Conservation (phyloP, 768 basidiomycete species). For the Suillus hirtellus region DNA sequence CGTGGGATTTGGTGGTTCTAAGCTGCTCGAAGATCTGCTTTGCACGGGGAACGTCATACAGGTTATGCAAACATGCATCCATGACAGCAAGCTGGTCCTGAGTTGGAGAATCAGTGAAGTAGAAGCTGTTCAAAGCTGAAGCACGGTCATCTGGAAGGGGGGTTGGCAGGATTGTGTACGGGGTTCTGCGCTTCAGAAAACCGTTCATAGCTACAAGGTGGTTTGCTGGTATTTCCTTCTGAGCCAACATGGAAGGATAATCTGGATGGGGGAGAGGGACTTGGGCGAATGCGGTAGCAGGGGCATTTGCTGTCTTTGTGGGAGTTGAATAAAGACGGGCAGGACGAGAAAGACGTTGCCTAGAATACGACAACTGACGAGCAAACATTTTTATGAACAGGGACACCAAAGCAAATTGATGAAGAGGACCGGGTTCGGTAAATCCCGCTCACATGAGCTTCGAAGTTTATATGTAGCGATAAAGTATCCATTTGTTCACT, state of each 20-base stretch:
- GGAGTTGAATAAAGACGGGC: conserved; percentile 72
- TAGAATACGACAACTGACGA: conserved; percentile 50
- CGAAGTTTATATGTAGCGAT: too few relatives aligned
- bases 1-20: conserved; percentile 42
- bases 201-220: conserved; percentile 42
- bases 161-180: conserved; percentile 63
- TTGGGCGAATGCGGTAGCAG: conserved; percentile 47
- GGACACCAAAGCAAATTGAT: conserved; percentile 1
- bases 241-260: conserved; percentile 41
- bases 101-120: conserved; percentile 64
- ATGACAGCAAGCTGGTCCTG: conserved; percentile 77
- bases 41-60: conserved; percentile 77
- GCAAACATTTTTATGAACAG: not conserved
- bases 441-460: too few relatives aligned
- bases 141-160: conserved; percentile 56
- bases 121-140: conserved; percentile 45
- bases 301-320: conserved; percentile 53
- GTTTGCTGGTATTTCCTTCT: conserved; percentile 18
- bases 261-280: conserved; percentile 38
- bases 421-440: not conserved
- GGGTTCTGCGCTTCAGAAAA: conserved; percentile 49
- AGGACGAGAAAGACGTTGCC: conserved; percentile 67
- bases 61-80: conserved; percentile 77
- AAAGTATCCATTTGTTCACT: too few relatives aligned
- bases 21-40: conserved; percentile 69